Base-by-base conservation (phyloP, 495 filamentous ascomycete species). In the Apiosordaria backusii region DNA sequence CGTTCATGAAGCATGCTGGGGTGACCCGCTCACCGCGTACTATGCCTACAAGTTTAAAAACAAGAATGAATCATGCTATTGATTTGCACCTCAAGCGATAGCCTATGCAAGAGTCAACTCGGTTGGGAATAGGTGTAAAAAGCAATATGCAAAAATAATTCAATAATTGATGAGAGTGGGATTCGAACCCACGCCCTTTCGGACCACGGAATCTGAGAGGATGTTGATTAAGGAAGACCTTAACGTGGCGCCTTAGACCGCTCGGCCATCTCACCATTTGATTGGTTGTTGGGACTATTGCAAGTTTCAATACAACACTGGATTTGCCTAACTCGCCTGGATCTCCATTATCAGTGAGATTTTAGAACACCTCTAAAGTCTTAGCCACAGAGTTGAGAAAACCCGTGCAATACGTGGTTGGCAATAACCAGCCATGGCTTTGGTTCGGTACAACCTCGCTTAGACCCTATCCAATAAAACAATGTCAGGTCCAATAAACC, bases 171-270 rank as follows among this genome's bases (percentile, higher is more conserved):
- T 45, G 35, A 76, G 72, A 76, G 73, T 77, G 71, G 73, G 75
- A 75, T 75, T 77, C 73, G 71, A 74, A 77, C 75, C 73, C 73
- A 72, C 75, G 73, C 73, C 72, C 73, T 74, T 72, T 76, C 70
- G 74, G 71, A 76, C 72, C 68, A 74, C 74, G 72, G 74, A 76
- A 75, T 59, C 57, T 23, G 22, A 13, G 57, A 22, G 57, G 57
- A 59, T 59, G 24, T 59, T 27, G 57, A 59, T 59, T 59, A 59
- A 59, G 57, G 57, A 13, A 45, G 35, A 9, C 35, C 35, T 45
- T 45, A 45, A 45, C 35, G 35, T 45, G 35, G 35, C 35, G 35
- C 35, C 35, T 45, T 45, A 18, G 35, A 45, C 35, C 35, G 35
- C 35, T 45, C 35, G 35, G 35, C 35, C 35, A 45, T 45, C 35